Conservation (phyloP, 768 basidiomycete species). For the Mycena epipterygia region DNA sequence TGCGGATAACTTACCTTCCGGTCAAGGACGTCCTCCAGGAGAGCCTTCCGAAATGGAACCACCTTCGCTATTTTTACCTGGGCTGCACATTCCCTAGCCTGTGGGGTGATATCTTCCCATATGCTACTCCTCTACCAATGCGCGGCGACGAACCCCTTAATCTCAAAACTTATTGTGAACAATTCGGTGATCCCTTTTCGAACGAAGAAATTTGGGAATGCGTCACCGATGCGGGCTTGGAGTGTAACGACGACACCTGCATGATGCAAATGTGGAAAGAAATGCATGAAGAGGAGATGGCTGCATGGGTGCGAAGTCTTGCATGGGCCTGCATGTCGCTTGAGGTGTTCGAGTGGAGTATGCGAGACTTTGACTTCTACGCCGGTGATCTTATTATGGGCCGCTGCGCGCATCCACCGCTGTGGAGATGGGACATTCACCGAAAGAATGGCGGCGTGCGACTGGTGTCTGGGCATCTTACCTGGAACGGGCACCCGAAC, state of each 20-base stretch:
- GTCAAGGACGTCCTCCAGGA: background rate
- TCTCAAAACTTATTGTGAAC: background rate
- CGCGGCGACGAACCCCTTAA: background rate
- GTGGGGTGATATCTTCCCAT: background rate
- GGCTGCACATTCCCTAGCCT: background rate
- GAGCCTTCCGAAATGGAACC: slow-evolving; percentile 5
- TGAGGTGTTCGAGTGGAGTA: slow-evolving; percentile 16
- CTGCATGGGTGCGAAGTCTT: background rate
- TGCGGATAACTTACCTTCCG: background rate
- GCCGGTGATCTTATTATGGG: background rate
- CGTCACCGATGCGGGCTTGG: background rate
- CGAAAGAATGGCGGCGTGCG: background rate
- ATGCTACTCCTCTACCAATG: background rate
- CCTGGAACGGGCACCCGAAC: slow-evolving; percentile 8
- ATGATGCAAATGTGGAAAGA: background rate
- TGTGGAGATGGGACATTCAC: slow-evolving; percentile 7
- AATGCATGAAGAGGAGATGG: background rate
- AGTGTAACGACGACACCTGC: background rate
- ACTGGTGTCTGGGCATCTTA: background rate
- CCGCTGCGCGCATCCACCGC: background rate
- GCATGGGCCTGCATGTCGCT: background rate
- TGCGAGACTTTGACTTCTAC: background rate
- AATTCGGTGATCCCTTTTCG: background rate
- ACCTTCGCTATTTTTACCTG: background rate
- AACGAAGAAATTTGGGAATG: background rate